phyloP scores from a whole-genome alignment of 306 rosid genomes.

The Prunus mira region DNA sequence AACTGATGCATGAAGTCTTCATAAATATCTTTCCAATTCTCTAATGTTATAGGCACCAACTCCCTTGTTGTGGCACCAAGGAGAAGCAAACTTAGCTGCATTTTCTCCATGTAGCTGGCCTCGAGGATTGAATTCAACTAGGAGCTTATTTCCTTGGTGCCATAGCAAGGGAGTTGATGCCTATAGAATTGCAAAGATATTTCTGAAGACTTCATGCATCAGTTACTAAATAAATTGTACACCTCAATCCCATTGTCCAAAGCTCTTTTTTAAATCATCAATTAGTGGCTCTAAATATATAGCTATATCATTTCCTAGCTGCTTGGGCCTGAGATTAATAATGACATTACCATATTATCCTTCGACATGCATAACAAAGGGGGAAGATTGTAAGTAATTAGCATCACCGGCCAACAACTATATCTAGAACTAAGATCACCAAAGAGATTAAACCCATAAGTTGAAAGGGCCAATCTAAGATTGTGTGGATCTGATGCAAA shows the following conservation, averaged over 20 bases:
- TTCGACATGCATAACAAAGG: background rate
- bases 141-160: background rate
- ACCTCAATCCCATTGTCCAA: background rate
- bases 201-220: background rate
- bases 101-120: background rate
- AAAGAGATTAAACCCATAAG: background rate
- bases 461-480: background rate
- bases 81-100: background rate
- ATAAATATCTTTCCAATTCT: background rate
- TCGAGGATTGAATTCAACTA: background rate
- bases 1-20: background rate
- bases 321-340: background rate
- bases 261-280: background rate
- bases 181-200: background rate
- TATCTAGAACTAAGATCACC: background rate
- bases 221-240: background rate
- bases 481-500: background rate
- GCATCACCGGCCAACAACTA: constrained; percentile 3
- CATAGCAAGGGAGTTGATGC: background rate
- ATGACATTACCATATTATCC: background rate
- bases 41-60: background rate
- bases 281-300: background rate
- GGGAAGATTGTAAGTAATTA: background rate
- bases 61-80: background rate
- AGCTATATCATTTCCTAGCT: background rate